These are phyloP conservation scores for Hymenoscyphus linearis DNA, from an alignment of 2,329 filamentous ascomycete genomes.

Conservation along the genomic window DNA sequence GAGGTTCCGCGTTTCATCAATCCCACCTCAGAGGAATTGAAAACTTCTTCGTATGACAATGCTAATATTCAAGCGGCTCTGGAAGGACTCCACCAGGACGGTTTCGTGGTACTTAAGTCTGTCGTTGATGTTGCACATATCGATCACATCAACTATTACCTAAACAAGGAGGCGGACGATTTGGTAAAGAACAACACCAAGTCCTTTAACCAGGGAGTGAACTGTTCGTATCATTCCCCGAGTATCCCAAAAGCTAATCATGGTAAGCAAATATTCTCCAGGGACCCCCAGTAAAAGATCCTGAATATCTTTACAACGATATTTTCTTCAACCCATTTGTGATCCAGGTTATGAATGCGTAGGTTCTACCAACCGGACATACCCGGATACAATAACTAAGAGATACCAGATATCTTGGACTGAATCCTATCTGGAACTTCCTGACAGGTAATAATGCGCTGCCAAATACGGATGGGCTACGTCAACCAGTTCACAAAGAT, in stretches of 20 bases:
- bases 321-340: conserved; percentile 39
- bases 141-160: conserved; percentile 32
- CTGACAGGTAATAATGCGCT: conserved; percentile 38
- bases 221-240: conserved; percentile 22
- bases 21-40: conserved; percentile 25
- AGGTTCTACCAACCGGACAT: neutral
- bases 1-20: conserved; percentile 21
- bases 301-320: conserved; percentile 33
- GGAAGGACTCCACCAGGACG: conserved; percentile 35
- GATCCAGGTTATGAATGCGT: conserved; percentile 37
- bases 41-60: conserved; percentile 23
- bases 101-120: conserved; percentile 35
- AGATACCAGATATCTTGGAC: conserved; percentile 37
- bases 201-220: conserved; percentile 35
- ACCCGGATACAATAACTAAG: neutral
- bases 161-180: conserved; percentile 34
- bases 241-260: conserved; percentile 2
- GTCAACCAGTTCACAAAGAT: conserved; percentile 38
- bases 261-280: conserved; percentile 37
- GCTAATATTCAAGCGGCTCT: conserved; percentile 32
- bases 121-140: conserved; percentile 34
- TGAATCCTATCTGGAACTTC: conserved; percentile 37
- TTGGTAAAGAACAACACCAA: conserved; percentile 28
- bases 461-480: conserved; percentile 33
- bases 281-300: conserved; percentile 33